Percentiles rank a stretch among this genome's conserved stretches.
Evolutionary conservation across 2,329 filamentous ascomycete genomes (phyloP).

Genomic region (Cadophora sp.): DNA sequence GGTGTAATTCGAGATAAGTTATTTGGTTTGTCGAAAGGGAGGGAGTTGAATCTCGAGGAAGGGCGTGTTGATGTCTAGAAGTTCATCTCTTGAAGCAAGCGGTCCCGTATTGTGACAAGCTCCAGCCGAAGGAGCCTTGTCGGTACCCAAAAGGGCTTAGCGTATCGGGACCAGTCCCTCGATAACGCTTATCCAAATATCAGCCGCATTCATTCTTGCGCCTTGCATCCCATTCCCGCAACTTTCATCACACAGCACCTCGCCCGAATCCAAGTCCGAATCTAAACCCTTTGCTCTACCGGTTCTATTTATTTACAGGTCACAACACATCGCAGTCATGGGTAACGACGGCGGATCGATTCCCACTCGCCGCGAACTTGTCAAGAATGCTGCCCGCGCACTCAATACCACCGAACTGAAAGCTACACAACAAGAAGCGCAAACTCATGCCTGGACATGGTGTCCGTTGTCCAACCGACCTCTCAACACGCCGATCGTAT

Average conservation of each 20-base stretch:
- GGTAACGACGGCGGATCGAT: slow-evolving; percentile 98
- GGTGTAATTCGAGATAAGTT: not conserved
- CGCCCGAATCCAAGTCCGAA: not conserved
- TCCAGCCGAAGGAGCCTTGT: slow-evolving; percentile 14
- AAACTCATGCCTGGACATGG: slow-evolving; percentile 84
- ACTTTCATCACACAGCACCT: not conserved
- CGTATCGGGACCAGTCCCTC: slow-evolving; percentile 2
- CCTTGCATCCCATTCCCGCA: not conserved
- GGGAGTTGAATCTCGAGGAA: not conserved
- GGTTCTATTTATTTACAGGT: not conserved
- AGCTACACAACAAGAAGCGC: slow-evolving; percentile 83
- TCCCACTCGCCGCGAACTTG: slow-evolving; percentile 92
- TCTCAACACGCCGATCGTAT: slow-evolving; percentile 73
- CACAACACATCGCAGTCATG: slow-evolving; percentile 61
- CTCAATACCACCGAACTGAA: slow-evolving; percentile 88
- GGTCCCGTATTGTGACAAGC: slow-evolving; percentile 22
- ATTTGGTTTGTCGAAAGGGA: not conserved
- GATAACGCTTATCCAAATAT: slow-evolving; percentile 25
- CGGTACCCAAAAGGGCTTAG: slow-evolving; percentile 14
- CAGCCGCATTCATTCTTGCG: slow-evolving; percentile 2
- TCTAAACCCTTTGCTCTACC: not conserved
- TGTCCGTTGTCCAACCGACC: slow-evolving; percentile 85
- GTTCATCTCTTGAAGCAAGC: not conserved
- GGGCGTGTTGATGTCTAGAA: slow-evolving; percentile 5
- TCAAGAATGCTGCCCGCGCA: slow-evolving; percentile 87